Conservation (phyloP, 1,284 basidiomycete species). For the Cryptococcus sp. region DNA sequence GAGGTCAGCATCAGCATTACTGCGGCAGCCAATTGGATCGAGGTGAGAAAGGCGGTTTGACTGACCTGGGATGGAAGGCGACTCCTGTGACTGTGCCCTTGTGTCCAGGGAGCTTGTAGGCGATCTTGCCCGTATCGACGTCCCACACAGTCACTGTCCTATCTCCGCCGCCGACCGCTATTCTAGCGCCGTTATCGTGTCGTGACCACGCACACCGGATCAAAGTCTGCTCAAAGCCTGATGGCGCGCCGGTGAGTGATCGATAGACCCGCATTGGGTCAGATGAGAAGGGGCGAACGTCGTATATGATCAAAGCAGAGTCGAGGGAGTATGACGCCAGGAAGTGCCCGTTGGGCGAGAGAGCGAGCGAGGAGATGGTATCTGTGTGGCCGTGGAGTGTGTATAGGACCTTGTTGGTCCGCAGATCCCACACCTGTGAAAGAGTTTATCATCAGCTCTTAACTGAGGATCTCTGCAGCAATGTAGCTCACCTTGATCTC, state of each 20-base stretch:
- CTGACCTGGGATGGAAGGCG: slow-evolving; percentile 68
- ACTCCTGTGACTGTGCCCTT: slow-evolving; percentile 89
- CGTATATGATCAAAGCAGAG: slow-evolving; percentile 81
- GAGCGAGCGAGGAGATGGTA: slow-evolving; percentile 77
- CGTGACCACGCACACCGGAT: slow-evolving; percentile 70
- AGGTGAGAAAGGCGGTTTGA: not conserved
- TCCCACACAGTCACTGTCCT: slow-evolving; percentile 84
- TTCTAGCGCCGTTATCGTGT: slow-evolving; percentile 51
- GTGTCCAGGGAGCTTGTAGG: slow-evolving; percentile 92
- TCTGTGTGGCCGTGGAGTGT: slow-evolving; percentile 78
- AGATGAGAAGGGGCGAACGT: slow-evolving; percentile 86
- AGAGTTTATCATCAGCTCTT: not conserved
- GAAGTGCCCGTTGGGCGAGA: slow-evolving; percentile 82
- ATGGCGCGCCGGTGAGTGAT: slow-evolving; percentile 76
- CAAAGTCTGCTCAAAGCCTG: slow-evolving; percentile 85
- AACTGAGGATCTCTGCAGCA: not conserved
- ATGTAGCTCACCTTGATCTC: slow-evolving; percentile 75
- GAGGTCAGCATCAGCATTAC: not conserved
- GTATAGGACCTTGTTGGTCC: slow-evolving; percentile 76
- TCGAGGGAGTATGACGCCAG: slow-evolving; percentile 86
- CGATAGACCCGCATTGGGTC: slow-evolving; percentile 77
- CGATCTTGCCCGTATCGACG: slow-evolving; percentile 76
- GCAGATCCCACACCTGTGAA: slow-evolving; percentile 75
- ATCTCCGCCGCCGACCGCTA: slow-evolving; percentile 58
- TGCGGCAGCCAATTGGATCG: not conserved